Evolutionary conservation across 208 protist genomes (phyloP).

Genomic region (Entamoeba dispar): DNA sequence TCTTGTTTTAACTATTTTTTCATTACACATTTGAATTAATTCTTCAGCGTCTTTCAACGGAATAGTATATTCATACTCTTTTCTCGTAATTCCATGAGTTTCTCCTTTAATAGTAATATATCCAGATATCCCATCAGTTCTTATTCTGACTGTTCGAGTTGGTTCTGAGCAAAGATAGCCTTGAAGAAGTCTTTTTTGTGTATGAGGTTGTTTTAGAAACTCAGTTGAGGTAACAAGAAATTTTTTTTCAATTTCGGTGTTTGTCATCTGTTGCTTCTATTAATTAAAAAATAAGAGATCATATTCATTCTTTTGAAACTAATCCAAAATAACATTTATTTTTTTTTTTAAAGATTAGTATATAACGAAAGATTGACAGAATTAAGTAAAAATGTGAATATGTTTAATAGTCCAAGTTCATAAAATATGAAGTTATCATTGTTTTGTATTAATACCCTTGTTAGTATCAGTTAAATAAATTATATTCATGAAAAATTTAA

Average conservation of each 20-base stretch:
- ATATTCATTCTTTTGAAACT: no score
- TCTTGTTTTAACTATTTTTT: background rate
- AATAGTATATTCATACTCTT: background rate
- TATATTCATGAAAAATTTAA: no score
- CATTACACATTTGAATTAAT: background rate
- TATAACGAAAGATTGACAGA: no score
- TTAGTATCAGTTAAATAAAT: no score
- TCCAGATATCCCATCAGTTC: background rate
- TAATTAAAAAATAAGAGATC: no score
- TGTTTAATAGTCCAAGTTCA: no score
- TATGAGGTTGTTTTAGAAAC: background rate
- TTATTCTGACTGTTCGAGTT: background rate
- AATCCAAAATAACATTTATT: no score
- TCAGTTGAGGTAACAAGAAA: background rate
- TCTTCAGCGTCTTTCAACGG: background rate
- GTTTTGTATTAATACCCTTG: no score
- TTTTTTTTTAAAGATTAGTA: no score
- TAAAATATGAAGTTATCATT: no score
- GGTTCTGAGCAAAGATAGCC: background rate
- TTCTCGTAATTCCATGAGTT: background rate
- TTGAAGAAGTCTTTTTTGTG: background rate
- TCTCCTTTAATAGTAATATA: background rate
- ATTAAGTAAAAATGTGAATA: no score
- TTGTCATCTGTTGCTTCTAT: background rate
- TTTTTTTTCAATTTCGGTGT: background rate